Base-by-base conservation (phyloP, 768 basidiomycete species). In the Suillus placidus region DNA sequence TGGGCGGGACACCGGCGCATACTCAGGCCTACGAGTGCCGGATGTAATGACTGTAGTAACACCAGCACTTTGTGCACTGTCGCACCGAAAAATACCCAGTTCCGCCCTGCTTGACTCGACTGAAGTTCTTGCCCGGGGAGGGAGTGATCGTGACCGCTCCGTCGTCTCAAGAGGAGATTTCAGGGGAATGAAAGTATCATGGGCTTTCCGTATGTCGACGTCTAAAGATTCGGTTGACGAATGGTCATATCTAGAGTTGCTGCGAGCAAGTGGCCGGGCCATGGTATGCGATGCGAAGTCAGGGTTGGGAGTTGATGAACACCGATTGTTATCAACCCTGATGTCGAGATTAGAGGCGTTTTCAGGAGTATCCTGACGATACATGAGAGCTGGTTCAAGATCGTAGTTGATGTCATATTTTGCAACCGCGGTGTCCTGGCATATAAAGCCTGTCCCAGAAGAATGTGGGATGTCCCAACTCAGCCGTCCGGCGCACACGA, bases 401-500 rank as follows among this genome's bases (percentile, higher is more conserved):
- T 35, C 10, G 54, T n/a, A 2, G 20, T n/a, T 34, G 20, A 34
- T n/a, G 32, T 6, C 9, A n/a, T 55, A 10, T n/a, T n/a, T 35
- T 13, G 54, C 13, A 13, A n/a, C 6, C 34, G 35, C 20, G 12
- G 54, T n/a, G 2, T 35, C 54, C 54, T n/a, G 54, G 54, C 12
- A 34, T 12, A n/a, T 34, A 1, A 35, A n/a, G 20, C 34, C 20
- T n/a, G 20, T n/a, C 34, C 12, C 54, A 13, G 54, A 35, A 42
- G 34, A 58, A 47, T 61, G 43, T 5, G 45, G 37, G 13, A 75
- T 55, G 5, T 26, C 63, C 75, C 74, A 75, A 62, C 71, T 67
- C 73, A 75, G 73, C 51, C 63, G 56, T 5, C 35, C 62, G 1
- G 75, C 75, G 23, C 74, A 76, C 55, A 73, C 77, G 51, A 75